phyloP scores from a whole-genome alignment of 495 filamentous ascomycete genomes.

The Penicillium goetzii region DNA sequence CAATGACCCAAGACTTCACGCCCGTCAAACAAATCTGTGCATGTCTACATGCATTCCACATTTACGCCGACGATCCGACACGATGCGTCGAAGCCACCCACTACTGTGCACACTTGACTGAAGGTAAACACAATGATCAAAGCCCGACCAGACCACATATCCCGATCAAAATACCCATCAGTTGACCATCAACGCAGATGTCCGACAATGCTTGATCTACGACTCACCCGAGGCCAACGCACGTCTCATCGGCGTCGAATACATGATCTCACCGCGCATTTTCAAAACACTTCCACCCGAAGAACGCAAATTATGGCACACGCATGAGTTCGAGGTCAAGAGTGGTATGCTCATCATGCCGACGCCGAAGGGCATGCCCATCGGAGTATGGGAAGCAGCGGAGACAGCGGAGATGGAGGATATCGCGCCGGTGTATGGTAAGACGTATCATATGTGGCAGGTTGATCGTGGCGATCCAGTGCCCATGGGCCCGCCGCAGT shows the following conservation, averaged over 20 bases:
- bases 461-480: conserved; percentile 76
- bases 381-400: conserved; percentile 67
- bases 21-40: conserved; percentile 81
- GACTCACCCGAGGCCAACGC: conserved; percentile 67
- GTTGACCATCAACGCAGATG: conserved; percentile 42
- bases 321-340: conserved; percentile 86
- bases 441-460: conserved; percentile 91
- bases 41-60: conserved; percentile 84
- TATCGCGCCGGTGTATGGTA: conserved; percentile 75
- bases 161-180: not conserved
- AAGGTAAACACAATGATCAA: conserved; percentile 43
- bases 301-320: conserved; percentile 79
- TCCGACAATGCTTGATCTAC: conserved; percentile 87
- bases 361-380: conserved; percentile 58
- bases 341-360: conserved; percentile 88
- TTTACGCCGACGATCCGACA: conserved; percentile 69
- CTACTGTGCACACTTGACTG: conserved; percentile 80
- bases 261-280: conserved; percentile 80
- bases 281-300: conserved; percentile 64
- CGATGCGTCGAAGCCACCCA: conserved; percentile 79
- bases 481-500: conserved; percentile 71
- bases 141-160: not conserved
- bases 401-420: conserved; percentile 82
- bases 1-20: conserved; percentile 66
- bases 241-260: conserved; percentile 83